A percentile compares a stretch with the other conserved stretches of the same genome.
phyloP scores from a whole-genome alignment of 2,329 filamentous ascomycete genomes.

The Fusarium torreyae region DNA sequence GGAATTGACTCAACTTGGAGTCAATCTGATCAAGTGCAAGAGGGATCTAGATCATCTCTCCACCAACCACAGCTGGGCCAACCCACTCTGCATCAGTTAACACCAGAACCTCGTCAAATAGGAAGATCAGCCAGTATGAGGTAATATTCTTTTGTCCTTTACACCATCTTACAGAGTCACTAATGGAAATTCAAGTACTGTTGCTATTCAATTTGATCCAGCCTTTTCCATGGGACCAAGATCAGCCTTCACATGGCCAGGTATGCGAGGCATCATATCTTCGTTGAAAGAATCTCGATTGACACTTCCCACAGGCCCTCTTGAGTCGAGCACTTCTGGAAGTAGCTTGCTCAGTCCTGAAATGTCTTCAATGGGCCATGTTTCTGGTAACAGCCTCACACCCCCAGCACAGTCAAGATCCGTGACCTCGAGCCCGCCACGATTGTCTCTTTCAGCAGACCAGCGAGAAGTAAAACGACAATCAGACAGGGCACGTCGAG shows the following conservation, averaged over 20 bases:
- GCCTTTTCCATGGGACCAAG: conserved; percentile 67
- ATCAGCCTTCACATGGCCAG: conserved; percentile 67
- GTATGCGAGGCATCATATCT: conserved; percentile 50
- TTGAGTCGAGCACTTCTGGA: conserved; percentile 55
- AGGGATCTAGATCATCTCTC: conserved; percentile 37
- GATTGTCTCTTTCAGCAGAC: conserved; percentile 68
- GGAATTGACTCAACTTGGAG: conserved; percentile 45
- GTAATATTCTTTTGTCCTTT: conserved; percentile 24
- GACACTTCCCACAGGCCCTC: conserved; percentile 44
- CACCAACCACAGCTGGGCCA: conserved; percentile 33
- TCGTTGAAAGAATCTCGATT: conserved; percentile 3
- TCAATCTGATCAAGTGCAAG: conserved; percentile 41
- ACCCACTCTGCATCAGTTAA: conserved; percentile 30
- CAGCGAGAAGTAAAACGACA: conserved; percentile 75
- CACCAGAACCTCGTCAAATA: conserved; percentile 24
- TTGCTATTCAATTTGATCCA: conserved; percentile 67
- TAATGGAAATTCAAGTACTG: conserved; percentile 56
- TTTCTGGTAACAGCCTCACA: conserved; percentile 67
- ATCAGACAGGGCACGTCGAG: conserved; percentile 70
- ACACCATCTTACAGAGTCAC: not conserved
- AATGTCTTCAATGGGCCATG: conserved; percentile 61
- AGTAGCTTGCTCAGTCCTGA: conserved; percentile 62
- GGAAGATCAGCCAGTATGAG: conserved; percentile 45
- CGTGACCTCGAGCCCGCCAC: conserved; percentile 71
- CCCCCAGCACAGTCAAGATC: conserved; percentile 67